Base-by-base conservation (phyloP, 1,284 basidiomycete species). In the Ustilago sp. region DNA sequence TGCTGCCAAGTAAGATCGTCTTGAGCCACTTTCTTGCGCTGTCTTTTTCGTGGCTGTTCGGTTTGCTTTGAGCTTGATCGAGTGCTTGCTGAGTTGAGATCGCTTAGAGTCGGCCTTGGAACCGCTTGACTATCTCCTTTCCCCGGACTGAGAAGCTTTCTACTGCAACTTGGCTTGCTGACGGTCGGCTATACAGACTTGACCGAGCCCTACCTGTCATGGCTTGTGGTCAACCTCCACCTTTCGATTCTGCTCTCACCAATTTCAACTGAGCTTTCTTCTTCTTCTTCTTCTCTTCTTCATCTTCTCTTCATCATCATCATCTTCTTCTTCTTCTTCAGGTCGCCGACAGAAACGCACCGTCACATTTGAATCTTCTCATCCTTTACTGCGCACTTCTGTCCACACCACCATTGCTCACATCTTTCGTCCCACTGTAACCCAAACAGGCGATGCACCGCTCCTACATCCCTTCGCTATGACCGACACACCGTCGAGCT, bases 1-100 rank as follows among this genome's bases (percentile, higher is more conserved):
- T 65, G 62, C 32, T 70, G 68, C 68, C 68, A 65, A 15, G 68
- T 70, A 28, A 70, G 31, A 2, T 60, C 54, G 47, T 54, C 23
- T 8, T 50, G 48, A 17, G 23, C 31, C 28, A 13, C 8, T 32
- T n/a, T 12, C 41, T 59, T 50, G 38, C 55, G 28, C 12, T 28
- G 39, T 38, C 59, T 23, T 17, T 13, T 43, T 35, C n/a, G 39
- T n/a, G 36, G 43, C 4, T 32, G 17, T 11, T 8, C 13, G 23
- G 51, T 36, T 38, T 31, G 64, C 51, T 55, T 50, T 31, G 48
- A 50, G 43, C 11, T 50, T 7, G 35, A 41, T 35, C n/a, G 58
- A 17, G 11, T 41, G 1, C 28, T 19, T 8, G 5, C 12, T 50
- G 48, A 45, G 43, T 19, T 19, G 43, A 9, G 43, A 15, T 45